phyloP scores from a whole-genome alignment of 306 rosid species.

The Sicyos edulis region DNA sequence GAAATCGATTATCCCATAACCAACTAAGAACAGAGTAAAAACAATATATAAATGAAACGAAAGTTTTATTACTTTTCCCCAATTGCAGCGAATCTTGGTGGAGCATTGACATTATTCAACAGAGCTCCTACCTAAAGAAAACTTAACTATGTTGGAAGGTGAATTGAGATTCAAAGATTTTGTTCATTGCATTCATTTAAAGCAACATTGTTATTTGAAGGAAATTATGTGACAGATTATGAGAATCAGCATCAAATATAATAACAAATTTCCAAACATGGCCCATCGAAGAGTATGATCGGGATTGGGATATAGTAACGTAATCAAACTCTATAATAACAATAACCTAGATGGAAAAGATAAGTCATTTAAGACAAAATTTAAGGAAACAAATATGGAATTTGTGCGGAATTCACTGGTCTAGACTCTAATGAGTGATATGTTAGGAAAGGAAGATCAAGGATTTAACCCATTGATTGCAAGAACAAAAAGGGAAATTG shows the following conservation, averaged over 20 bases:
- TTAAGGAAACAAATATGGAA: neutral
- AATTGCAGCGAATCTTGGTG: conserved; percentile 32
- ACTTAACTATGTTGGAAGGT: conserved; percentile 12
- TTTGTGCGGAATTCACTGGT: neutral
- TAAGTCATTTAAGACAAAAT: neutral
- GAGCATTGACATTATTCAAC: conserved; percentile 27
- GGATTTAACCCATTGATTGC: neutral
- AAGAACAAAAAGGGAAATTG: neutral
- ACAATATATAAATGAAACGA: neutral
- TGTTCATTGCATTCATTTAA: conserved; percentile 2
- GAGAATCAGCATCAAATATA: neutral
- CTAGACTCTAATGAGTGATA: too few species aligned
- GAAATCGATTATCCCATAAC: conserved; percentile 5
- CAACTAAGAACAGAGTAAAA: neutral
- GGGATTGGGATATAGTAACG: neutral
- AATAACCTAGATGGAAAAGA: neutral
- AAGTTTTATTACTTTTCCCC: conserved; percentile 44
- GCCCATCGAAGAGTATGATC: neutral
- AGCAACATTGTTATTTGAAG: neutral
- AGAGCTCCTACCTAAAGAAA: conserved; percentile 37
- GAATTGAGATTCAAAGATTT: neutral
- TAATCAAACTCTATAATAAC: neutral
- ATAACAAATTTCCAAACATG: neutral
- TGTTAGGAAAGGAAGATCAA: neutral
- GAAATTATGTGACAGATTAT: neutral